Conservation (phyloP, 208 protist genomes). For the Trypanosoma cruzi region DNA sequence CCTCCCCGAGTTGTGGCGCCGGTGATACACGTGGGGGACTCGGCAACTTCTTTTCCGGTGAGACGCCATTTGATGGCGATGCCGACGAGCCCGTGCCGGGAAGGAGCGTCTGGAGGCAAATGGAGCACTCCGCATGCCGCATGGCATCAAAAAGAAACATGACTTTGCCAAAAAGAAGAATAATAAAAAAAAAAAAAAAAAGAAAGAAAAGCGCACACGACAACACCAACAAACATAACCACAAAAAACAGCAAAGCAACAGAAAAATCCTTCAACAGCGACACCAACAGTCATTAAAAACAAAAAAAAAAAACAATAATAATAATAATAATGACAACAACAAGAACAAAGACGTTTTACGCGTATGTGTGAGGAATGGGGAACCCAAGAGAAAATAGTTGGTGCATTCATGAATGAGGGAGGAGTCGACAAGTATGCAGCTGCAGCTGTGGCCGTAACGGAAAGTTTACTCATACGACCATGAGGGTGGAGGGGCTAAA, state of each 20-base stretch:
- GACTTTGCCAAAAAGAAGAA: neutral
- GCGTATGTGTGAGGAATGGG: too few species aligned
- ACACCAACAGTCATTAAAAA: too few species aligned
- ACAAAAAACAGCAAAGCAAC: neutral
- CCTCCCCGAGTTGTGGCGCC: neutral
- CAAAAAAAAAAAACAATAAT: too few species aligned
- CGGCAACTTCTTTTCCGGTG: constrained; percentile 1
- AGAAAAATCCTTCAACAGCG: neutral
- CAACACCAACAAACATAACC: neutral
- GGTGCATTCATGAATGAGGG: too few species aligned
- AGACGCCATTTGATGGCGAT: constrained; percentile 5
- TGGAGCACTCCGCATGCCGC: constrained; percentile 59
- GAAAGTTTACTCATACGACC: constrained; percentile 26
- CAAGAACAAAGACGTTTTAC: too few species aligned
- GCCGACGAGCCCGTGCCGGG: neutral
- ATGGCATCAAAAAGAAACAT: constrained; percentile 46
- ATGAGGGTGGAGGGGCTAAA: constrained; percentile 29
- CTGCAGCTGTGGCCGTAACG: constrained; percentile 4
- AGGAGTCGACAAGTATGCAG: too few species aligned
- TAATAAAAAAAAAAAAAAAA: constrained; percentile 2
- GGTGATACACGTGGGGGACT: neutral
- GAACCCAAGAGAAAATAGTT: neutral
- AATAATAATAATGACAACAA: too few species aligned
- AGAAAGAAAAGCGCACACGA: constrained; percentile 11
- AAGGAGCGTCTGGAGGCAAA: constrained; percentile 74